These are phyloP conservation scores for Beauveria sp. DNA, from an alignment of 2,329 filamentous ascomycete species.

Conservation along the genomic window DNA sequence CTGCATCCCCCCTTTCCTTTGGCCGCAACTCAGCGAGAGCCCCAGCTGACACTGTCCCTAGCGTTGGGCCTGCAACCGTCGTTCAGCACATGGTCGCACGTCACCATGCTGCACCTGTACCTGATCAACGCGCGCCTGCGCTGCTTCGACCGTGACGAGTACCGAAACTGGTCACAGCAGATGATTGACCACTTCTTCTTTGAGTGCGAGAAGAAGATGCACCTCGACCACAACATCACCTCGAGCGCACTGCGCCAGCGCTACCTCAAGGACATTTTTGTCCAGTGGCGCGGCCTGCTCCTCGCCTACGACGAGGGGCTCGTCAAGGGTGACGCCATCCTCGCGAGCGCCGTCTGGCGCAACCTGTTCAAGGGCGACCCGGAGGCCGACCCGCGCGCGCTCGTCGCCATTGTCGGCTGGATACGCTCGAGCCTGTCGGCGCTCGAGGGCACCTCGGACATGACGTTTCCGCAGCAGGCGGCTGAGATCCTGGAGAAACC, in stretches of 20 bases:
- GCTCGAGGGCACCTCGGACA: slow-evolving; percentile 43
- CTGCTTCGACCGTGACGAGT: slow-evolving; percentile 61
- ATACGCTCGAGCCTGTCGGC: slow-evolving; percentile 41
- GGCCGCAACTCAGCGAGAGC: background rate
- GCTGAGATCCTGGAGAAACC: slow-evolving; percentile 28
- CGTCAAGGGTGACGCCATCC: slow-evolving; percentile 65
- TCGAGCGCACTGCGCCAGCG: slow-evolving; percentile 52
- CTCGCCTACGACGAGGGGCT: slow-evolving; percentile 80
- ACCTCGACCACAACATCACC: slow-evolving; percentile 64
- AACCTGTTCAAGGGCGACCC: slow-evolving; percentile 75
- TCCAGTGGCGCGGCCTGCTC: slow-evolving; percentile 84
- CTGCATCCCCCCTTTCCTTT: background rate
- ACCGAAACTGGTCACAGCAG: slow-evolving; percentile 77
- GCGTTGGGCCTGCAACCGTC: slow-evolving; percentile 74
- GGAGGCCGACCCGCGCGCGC: slow-evolving; percentile 40
- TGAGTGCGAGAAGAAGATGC: slow-evolving; percentile 77
- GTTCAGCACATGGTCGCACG: slow-evolving; percentile 92
- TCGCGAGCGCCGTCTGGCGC: slow-evolving; percentile 82
- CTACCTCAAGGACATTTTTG: slow-evolving; percentile 80
- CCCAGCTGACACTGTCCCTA: slow-evolving; percentile 27
- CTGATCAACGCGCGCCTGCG: slow-evolving; percentile 77
- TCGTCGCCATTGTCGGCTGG: slow-evolving; percentile 50
- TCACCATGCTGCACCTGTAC: slow-evolving; percentile 96
- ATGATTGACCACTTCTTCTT: slow-evolving; percentile 94
- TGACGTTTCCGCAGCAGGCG: slow-evolving; percentile 25